Base-by-base conservation (phyloP, 495 filamentous ascomycete species). In the Podospora pseudoanserina region DNA sequence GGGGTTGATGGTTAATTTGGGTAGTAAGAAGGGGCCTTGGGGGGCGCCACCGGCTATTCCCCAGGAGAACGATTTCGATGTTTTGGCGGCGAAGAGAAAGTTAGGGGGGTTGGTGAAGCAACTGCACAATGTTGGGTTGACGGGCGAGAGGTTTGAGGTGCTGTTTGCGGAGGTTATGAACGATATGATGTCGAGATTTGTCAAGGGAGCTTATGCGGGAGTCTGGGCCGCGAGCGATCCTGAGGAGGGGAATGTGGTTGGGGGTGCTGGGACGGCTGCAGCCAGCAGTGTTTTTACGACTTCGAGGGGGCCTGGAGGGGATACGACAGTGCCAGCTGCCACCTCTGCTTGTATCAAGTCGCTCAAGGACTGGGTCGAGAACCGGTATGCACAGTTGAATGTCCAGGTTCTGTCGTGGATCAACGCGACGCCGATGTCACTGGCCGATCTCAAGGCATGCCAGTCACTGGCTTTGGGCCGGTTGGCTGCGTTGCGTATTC, bases 161-260 rank as follows among this genome's bases (percentile, higher is more conserved):
- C 83, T 90, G 15, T 92, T 95, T 70, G 92, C 91, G 26, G 83
- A 88, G 67, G 84, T 92, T 57, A 91, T 93, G 85, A 85, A 90
- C 70, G 76, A 80, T 20, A 85, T 89, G 73, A 86, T 93, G 85
- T 86, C 82, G n/a, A 77, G 83, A 30, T 90, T 90, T 71, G 83
- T 93, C 44, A 81, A 79, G 53, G 78, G 83, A 15, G 82, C 85
- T 0, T 93, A 89, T 74, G 82, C 85, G 5, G 82, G 81, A 0
- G 74, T 86, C 60, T 92, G 89, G 90, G 23, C 16, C 0, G 55
- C 55, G 23, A 20, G n/a, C 5, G 76, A 71, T 13, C 20, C 65
- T 13, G 30, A 62, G 3, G 66, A 71, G 15, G 30, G 56, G 18
- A 32, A 16, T 5, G 63, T 34, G 49, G 27, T 60, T 27, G 39